Conservation (phyloP, 2,329 filamentous ascomycete genomes). For the Aspergillus sp. region DNA sequence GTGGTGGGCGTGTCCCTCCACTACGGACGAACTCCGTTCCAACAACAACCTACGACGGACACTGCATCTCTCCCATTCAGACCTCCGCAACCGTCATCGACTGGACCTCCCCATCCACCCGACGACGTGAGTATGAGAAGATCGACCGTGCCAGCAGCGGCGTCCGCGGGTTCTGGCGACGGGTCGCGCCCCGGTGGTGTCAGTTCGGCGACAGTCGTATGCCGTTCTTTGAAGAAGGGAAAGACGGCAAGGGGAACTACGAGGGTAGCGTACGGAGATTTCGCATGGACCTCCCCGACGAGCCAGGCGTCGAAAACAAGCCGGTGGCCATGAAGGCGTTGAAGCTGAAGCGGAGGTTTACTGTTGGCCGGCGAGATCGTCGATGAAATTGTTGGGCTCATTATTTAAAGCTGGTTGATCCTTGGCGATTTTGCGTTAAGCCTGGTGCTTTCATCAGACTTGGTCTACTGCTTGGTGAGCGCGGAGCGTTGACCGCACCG, state of each 20-base stretch:
- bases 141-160: slow-evolving; percentile 46
- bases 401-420: neutral
- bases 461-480: neutral
- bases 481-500: neutral
- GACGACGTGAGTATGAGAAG: slow-evolving; percentile 52
- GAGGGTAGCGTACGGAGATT: slow-evolving; percentile 46
- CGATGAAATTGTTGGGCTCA: neutral
- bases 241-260: slow-evolving; percentile 34
- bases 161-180: slow-evolving; percentile 41
- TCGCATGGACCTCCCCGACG: slow-evolving; percentile 42
- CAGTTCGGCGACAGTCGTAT: slow-evolving; percentile 30
- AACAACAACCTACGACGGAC: neutral
- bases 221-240: slow-evolving; percentile 42
- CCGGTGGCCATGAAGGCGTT: neutral
- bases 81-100: slow-evolving; percentile 42
- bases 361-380: neutral
- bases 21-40: slow-evolving; percentile 3
- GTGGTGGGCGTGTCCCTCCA: neutral
- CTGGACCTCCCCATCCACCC: slow-evolving; percentile 46
- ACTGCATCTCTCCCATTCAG: slow-evolving; percentile 12
- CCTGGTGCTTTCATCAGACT: neutral
- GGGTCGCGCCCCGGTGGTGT: slow-evolving; percentile 41
- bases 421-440: neutral
- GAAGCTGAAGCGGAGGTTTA: slow-evolving; percentile 14
- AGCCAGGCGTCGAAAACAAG: slow-evolving; percentile 11